A percentile compares a stretch with the other conserved stretches of the same genome.
These are phyloP conservation scores for Dioszegia hungarica DNA, from an alignment of 768 basidiomycete species.

Conservation along the genomic window DNA sequence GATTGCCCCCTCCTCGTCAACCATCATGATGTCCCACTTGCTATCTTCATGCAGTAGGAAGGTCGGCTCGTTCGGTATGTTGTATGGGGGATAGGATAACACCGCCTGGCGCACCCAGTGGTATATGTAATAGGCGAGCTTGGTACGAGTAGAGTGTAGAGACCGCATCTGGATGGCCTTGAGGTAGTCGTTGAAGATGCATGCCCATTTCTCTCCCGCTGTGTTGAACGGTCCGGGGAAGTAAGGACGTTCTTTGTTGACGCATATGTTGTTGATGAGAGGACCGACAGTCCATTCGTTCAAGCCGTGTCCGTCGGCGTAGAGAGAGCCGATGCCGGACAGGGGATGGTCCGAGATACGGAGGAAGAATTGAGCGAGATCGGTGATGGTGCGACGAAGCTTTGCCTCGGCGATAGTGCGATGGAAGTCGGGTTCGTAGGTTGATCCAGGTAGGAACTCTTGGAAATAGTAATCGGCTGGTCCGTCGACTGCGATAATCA, in stretches of 20 bases:
- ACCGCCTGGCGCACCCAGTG: not conserved
- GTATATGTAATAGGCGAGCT: not conserved
- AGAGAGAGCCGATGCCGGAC: not conserved
- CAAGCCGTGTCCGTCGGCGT: not conserved
- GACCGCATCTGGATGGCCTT: not conserved
- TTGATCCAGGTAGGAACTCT: not conserved
- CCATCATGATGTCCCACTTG: constrained; percentile 37
- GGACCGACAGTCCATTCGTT: not conserved
- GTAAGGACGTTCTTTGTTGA: not conserved
- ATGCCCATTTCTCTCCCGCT: not conserved
- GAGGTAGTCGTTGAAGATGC: not conserved
- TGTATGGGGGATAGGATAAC: not conserved
- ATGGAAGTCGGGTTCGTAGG: not conserved
- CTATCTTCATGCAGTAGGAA: constrained; percentile 25
- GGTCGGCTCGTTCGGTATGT: not conserved
- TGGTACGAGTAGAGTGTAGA: not conserved
- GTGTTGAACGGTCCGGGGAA: not conserved
- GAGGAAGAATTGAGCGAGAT: not conserved
- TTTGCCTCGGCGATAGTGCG: not conserved
- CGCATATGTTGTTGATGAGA: not conserved
- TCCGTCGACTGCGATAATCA: not conserved
- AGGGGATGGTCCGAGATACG: not conserved
- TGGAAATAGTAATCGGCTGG: not conserved
- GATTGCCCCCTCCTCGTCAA: constrained; percentile 31
- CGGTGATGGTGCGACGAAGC: not conserved